Conservation (phyloP, 768 basidiomycete genomes). For the Trametes maxima region DNA sequence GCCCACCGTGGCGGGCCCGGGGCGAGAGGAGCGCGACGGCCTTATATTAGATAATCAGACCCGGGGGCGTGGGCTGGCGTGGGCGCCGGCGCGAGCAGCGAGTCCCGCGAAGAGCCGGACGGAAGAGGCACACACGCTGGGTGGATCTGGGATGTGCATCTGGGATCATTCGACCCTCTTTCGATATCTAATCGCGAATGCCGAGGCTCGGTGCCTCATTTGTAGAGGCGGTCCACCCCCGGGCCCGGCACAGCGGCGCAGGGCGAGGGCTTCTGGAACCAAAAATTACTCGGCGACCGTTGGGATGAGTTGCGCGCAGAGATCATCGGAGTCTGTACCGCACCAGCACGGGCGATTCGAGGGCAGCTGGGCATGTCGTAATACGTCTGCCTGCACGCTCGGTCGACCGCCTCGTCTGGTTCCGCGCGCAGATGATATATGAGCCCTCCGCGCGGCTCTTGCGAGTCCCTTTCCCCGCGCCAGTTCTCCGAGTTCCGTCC, state of each 20-base stretch:
- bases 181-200: conserved; percentile 25
- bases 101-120: conserved; percentile 30
- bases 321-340: conserved; percentile 23
- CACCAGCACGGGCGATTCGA: not conserved
- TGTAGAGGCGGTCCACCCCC: conserved; percentile 18
- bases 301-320: conserved; percentile 16
- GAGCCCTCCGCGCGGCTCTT: conserved; percentile 4
- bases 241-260: conserved; percentile 20
- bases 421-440: conserved; percentile 23
- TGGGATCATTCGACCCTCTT: conserved; percentile 23
- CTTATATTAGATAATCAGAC: conserved; percentile 20
- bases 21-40: conserved; percentile 1
- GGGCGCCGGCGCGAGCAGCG: conserved; percentile 6
- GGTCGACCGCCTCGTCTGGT: conserved; percentile 16
- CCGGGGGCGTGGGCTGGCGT: conserved; percentile 8
- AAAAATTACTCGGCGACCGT: conserved; percentile 23
- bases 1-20: not conserved
- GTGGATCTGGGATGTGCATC: conserved; percentile 19
- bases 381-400: conserved; percentile 17
- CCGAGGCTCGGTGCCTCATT: conserved; percentile 32
- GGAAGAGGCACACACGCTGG: conserved; percentile 7
- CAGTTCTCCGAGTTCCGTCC: conserved; percentile 5
- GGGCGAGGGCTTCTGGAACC: conserved; percentile 24
- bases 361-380: conserved; percentile 22
- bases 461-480: conserved; percentile 13